Evolutionary conservation across 768 basidiomycete genomes (phyloP), one percentile per base, ranked within the genome.

Genomic region (Suillus placidus): DNA sequence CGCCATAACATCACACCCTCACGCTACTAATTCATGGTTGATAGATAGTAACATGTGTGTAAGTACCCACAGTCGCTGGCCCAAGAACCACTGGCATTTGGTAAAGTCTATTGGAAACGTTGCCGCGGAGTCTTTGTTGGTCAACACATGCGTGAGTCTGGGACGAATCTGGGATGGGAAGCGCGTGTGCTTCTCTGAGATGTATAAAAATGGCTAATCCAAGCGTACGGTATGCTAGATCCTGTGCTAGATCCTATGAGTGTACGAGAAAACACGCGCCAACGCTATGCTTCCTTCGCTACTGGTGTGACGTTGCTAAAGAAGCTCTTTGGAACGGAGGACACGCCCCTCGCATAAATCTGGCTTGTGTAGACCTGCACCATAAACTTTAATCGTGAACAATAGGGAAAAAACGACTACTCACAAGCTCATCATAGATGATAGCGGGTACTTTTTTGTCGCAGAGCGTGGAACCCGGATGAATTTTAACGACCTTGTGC

Each of bases 301-400:
- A 45, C 23, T 54, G 72, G 75, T 13, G 71, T 68, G 38, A 56
- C 34, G 38, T 67, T 62, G 54, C 52, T 68, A 51, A 86, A 76
- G 69, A 80, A 89, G 26, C 79, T 74, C 68, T 89, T 89, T 4
- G 90, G 87, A 45, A 98, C 86, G 2, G 87, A 80, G 0, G 95
- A 96, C 13, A 97, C 96, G n/a, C 91, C 92, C 3, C 96, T 88
- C 3, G 95, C 96, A 71, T 96, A 99, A 47, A 93, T 88, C 64
- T 89, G 88, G 66, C 85, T 91, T 18, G 94, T 95, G 71, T 89
- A 88, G 57, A 94, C 82, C 91, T 93, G 71, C n/a, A 23, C 40
- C 4, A 66, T 40, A 47, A 57, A 34, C 18, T 7, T 49, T 38
- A 18, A 20, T 4, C 1, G 12, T 13, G 58, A 3, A 34, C 10